Evolutionary conservation across 345 rosid genomes (phyloP).

Genomic region (Lepidium aucheri): DNA sequence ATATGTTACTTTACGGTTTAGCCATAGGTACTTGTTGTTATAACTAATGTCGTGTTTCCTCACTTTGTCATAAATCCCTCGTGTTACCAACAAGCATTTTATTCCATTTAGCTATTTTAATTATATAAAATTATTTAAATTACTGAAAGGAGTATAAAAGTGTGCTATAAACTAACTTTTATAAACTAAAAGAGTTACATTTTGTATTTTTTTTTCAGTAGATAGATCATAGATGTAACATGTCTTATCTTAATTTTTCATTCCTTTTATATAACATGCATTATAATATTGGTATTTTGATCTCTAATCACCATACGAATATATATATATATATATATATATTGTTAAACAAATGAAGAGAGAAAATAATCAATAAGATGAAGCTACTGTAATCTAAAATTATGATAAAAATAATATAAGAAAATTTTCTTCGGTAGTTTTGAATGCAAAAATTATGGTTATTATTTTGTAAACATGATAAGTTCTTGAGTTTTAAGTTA

Average conservation of each 20-base stretch:
- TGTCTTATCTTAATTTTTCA: not conserved
- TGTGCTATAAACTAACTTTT: not conserved
- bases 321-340: too few species aligned
- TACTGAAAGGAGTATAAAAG: not conserved
- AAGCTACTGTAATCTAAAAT: too few species aligned
- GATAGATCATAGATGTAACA: not conserved
- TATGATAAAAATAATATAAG: too few species aligned
- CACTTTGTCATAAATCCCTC: conserved; percentile 8
- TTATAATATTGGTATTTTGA: too few species aligned
- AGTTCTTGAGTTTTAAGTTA: not conserved
- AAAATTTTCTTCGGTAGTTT: too few species aligned
- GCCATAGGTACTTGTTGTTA: conserved; percentile 8
- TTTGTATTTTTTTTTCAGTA: not conserved
- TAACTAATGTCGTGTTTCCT: conserved; percentile 11
- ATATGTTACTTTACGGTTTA: too few species aligned
- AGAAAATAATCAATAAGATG: too few species aligned
- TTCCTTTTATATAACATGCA: too few species aligned
- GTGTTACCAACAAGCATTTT: conserved; percentile 13
- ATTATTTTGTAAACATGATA: not conserved
- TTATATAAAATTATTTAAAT: not conserved
- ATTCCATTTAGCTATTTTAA: not conserved
- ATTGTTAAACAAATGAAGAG: too few species aligned
- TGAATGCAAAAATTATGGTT: too few species aligned
- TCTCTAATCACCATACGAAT: too few species aligned
- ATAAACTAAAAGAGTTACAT: not conserved